Evolutionary conservation across 768 basidiomycete genomes (phyloP).

Genomic region (Vararia minispora): DNA sequence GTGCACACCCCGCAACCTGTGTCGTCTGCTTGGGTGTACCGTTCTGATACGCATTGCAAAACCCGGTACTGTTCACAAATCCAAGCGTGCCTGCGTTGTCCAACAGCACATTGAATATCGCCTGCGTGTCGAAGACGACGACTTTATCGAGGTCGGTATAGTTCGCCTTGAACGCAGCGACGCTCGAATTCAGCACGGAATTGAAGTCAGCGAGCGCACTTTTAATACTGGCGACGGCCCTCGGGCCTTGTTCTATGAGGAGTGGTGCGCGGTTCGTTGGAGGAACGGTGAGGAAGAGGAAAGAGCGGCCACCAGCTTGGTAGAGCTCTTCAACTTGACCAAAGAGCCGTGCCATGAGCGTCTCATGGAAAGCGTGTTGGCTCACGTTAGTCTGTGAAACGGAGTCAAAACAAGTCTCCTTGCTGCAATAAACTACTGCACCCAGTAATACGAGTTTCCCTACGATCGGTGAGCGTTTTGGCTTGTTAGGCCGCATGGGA

Average conservation of each 20-base stretch:
- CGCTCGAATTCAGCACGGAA: slow-evolving; percentile 27
- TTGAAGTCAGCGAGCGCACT: slow-evolving; percentile 39
- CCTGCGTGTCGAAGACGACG: slow-evolving; percentile 43
- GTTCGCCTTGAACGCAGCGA: slow-evolving; percentile 27
- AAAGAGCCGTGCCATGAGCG: slow-evolving; percentile 24
- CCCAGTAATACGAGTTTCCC: slow-evolving; percentile 41
- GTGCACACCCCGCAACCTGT: slow-evolving; percentile 45
- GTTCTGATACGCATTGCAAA: slow-evolving; percentile 45
- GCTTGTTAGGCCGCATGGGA: background rate
- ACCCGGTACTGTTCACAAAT: slow-evolving; percentile 49
- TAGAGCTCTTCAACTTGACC: slow-evolving; percentile 35
- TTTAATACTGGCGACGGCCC: slow-evolving; percentile 19
- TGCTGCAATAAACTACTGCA: slow-evolving; percentile 14
- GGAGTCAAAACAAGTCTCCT: slow-evolving; percentile 2
- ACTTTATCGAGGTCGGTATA: slow-evolving; percentile 34
- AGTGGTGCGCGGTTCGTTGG: slow-evolving; percentile 28
- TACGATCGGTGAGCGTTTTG: slow-evolving; percentile 12
- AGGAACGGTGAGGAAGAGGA: slow-evolving; percentile 28
- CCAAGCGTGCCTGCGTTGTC: slow-evolving; percentile 41
- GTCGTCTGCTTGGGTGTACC: slow-evolving; percentile 43
- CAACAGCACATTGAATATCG: slow-evolving; percentile 46
- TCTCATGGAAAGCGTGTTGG: slow-evolving; percentile 22
- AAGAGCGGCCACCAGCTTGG: slow-evolving; percentile 27
- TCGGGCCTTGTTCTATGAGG: slow-evolving; percentile 27
- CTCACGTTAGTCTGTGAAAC: slow-evolving; percentile 25